Evolutionary conservation across 331 rosid genomes (phyloP).

Genomic region (Dryas integrifolia): DNA sequence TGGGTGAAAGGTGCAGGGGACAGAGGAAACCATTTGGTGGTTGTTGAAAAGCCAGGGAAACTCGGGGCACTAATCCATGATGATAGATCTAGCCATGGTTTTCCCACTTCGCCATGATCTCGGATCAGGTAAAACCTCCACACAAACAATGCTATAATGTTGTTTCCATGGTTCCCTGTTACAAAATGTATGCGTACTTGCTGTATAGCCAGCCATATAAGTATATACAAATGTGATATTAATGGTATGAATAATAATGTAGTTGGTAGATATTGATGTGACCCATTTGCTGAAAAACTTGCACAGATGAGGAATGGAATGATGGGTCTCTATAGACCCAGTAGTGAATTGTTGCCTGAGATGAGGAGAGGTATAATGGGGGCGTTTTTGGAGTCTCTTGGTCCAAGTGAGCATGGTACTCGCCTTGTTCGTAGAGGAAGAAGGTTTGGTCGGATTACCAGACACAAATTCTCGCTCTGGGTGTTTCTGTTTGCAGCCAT

Average conservation of each 20-base stretch:
- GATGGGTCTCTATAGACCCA: constrained; percentile 26
- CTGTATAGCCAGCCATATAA: too few species aligned
- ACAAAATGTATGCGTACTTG: neutral
- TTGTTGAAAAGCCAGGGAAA: neutral
- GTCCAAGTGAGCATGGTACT: constrained; percentile 43
- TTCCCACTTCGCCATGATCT: constrained; percentile 17
- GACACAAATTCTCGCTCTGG: constrained; percentile 49
- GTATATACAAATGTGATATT: too few species aligned
- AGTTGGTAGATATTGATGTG: constrained; percentile 28
- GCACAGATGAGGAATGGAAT: too few species aligned
- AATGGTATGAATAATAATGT: too few species aligned
- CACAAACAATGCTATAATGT: neutral
- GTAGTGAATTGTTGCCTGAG: constrained; percentile 41
- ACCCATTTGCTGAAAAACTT: too few species aligned
- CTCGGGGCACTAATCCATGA: neutral
- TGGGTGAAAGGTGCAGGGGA: neutral
- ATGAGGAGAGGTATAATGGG: constrained; percentile 19
- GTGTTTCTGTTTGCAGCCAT: constrained; percentile 43
- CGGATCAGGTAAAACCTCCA: neutral
- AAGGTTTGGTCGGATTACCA: constrained; percentile 57
- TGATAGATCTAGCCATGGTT: neutral
- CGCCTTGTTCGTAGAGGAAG: constrained; percentile 60
- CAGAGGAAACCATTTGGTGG: neutral
- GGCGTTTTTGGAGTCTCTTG: neutral
- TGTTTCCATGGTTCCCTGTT: neutral